Evolutionary conservation across 345 rosid genomes (phyloP).

Genomic region (Durio zibethinus): DNA sequence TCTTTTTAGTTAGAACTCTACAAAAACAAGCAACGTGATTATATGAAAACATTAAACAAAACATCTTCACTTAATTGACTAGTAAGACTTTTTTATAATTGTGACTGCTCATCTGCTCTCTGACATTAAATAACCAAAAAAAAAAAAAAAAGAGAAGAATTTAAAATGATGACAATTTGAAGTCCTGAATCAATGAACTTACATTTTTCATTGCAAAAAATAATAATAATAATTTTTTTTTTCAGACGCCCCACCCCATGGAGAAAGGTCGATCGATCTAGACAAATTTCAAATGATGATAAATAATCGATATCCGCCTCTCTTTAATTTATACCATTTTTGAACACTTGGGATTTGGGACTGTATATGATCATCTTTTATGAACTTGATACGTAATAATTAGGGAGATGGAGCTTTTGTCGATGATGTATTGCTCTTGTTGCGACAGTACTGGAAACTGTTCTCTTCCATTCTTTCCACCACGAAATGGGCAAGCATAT

Average conservation of each 20-base stretch:
- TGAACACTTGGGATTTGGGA: background rate
- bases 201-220: constrained; percentile 1
- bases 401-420: background rate
- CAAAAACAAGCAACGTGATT: too few relatives aligned
- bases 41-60: too few relatives aligned
- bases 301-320: constrained; percentile 2
- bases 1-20: too few relatives aligned
- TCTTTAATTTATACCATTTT: background rate
- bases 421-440: constrained; percentile 9
- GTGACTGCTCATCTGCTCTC: background rate
- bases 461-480: constrained; percentile 72
- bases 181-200: background rate
- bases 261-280: background rate
- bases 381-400: background rate
- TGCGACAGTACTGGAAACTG: constrained; percentile 52
- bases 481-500: constrained; percentile 80
- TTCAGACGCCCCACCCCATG: background rate
- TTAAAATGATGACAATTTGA: background rate
- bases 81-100: background rate
- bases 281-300: constrained; percentile 3
- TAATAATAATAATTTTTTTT: background rate
- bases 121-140: background rate
- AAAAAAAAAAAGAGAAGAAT: background rate
- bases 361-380: background rate
- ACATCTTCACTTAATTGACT: too few relatives aligned